Percentiles rank a stretch among this genome's conserved stretches.
phyloP scores from a whole-genome alignment of 2,329 filamentous ascomycete genomes.

The Fusarium continuum region DNA sequence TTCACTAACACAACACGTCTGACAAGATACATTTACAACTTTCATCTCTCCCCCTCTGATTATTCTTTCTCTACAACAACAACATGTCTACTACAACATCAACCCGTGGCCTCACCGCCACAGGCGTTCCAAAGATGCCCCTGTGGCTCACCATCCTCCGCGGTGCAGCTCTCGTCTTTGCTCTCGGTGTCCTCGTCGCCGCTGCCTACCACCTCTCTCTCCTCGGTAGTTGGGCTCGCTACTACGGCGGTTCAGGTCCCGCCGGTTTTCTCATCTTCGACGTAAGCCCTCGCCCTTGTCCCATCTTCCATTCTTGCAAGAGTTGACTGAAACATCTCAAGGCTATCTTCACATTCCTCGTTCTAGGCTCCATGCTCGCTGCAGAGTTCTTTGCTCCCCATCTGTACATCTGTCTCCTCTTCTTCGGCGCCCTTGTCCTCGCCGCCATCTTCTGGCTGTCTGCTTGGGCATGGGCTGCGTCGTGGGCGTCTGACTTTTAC shows the following conservation, averaged over 20 bases:
- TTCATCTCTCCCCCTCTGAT: background rate
- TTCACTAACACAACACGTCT: background rate
- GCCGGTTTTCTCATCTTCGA: slow-evolving; percentile 58
- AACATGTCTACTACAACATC: slow-evolving; percentile 22
- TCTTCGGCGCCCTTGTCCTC: slow-evolving; percentile 50
- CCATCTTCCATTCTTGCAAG: slow-evolving; percentile 11
- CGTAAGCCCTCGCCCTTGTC: slow-evolving; percentile 48
- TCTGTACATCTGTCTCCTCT: slow-evolving; percentile 48
- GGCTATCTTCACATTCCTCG: slow-evolving; percentile 53
- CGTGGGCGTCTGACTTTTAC: slow-evolving; percentile 45
- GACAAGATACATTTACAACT: background rate
- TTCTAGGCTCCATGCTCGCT: slow-evolving; percentile 51
- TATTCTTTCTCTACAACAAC: background rate
- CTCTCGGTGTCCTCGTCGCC: slow-evolving; percentile 52
- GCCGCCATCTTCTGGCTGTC: slow-evolving; percentile 56
- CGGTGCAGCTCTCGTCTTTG: slow-evolving; percentile 51
- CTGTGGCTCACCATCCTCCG: slow-evolving; percentile 51
- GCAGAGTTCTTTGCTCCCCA: slow-evolving; percentile 50
- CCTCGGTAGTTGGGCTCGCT: slow-evolving; percentile 35
- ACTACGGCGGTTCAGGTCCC: slow-evolving; percentile 46
- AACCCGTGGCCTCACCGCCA: slow-evolving; percentile 47
- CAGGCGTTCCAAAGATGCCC: slow-evolving; percentile 51
- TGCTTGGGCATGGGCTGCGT: slow-evolving; percentile 50
- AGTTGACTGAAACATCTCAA: slow-evolving; percentile 36
- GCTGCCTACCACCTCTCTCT: slow-evolving; percentile 53